Evolutionary conservation across 2,329 filamentous ascomycete species (phyloP), one percentile per base, ranked within the genome.

Genomic region (Fusarium mexicanum): DNA sequence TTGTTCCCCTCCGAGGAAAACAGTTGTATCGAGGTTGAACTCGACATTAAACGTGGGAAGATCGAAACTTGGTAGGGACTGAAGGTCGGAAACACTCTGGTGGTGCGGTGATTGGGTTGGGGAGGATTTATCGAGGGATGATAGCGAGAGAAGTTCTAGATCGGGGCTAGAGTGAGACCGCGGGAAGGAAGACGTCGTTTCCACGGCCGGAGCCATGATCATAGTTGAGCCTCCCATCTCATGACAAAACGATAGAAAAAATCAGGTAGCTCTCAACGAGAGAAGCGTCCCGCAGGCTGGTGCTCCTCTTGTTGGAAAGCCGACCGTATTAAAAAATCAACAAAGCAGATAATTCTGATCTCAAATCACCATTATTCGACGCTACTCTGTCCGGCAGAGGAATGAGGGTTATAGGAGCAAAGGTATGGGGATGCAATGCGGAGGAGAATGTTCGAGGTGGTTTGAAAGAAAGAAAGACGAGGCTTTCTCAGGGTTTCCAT

Each of bases 1-100:
- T 50, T 67, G 60, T 64, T 69, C 71, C 35, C 55, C 76, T 67
- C 82, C 80, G 72, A 86, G 77, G 50, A 82, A 84, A 35, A 88
- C 79, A 24, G 83, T 84, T 9, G 85, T 84, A 74, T 88, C 85
- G 77, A 90, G 83, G 47, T 86, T 82, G 72, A 85, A 81, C 72
- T 84, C 84, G 75, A 87, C 83, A 71, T 89, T 86, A 79, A 90
- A 87, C 2, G 86, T 86, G 43, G 87, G 86, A 40, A 90, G 80
- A 66, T 88, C 87, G 79, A 89, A 88, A 62, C 40, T 69, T 33
- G 76, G 58, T 66, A 78, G 46, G 43, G 67, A 55, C 31, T 67
- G 62, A 14, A 74, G 61, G 47, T 67, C 66, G 46, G 73, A 59
- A 37, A 67, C 55, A 66, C 67, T 77, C 59, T 67, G 67, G 53